These are phyloP conservation scores for Metschnikowia chrysomelidarum DNA, from an alignment of 805 yeast species.

Conservation along the genomic window DNA sequence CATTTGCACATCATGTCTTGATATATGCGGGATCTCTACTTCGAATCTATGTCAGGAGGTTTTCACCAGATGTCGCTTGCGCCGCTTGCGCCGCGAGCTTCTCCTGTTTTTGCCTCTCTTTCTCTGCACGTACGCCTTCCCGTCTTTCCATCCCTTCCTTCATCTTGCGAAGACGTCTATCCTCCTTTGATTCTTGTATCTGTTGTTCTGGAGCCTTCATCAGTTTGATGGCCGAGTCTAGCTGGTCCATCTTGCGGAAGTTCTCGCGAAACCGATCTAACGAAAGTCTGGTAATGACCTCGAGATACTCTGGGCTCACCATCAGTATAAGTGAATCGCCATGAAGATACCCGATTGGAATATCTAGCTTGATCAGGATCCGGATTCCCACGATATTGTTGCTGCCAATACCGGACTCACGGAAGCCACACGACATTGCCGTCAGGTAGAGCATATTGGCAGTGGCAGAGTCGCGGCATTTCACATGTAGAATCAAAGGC, in stretches of 20 bases:
- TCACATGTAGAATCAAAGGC: conserved; percentile 81
- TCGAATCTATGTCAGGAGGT: no score
- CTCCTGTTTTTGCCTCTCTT: conserved; percentile 12
- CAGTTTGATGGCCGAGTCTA: conserved; percentile 42
- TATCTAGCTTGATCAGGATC: conserved; percentile 68
- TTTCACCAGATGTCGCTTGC: no score
- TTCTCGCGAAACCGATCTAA: conserved; percentile 67
- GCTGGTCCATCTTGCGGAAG: conserved; percentile 48
- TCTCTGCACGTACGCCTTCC: conserved; percentile 19
- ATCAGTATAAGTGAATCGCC: conserved; percentile 34
- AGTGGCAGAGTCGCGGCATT: conserved; percentile 57
- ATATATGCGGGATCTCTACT: no score
- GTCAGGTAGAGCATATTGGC: conserved; percentile 64
- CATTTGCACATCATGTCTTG: no score
- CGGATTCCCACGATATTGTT: conserved; percentile 78
- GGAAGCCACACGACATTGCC: conserved; percentile 82
- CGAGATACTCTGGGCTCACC: conserved; percentile 53
- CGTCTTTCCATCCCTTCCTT: conserved; percentile 43
- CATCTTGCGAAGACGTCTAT: conserved; percentile 52
- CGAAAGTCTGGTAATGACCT: conserved; percentile 52
- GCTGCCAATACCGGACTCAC: conserved; percentile 84
- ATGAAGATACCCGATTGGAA: conserved; percentile 65
- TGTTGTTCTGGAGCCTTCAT: conserved; percentile 19
- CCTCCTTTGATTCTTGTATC: conserved; percentile 52
- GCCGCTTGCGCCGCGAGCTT: conserved; percentile 6